phyloP scores from a whole-genome alignment of 345 rosid genomes.

The Gossypium turneri region DNA sequence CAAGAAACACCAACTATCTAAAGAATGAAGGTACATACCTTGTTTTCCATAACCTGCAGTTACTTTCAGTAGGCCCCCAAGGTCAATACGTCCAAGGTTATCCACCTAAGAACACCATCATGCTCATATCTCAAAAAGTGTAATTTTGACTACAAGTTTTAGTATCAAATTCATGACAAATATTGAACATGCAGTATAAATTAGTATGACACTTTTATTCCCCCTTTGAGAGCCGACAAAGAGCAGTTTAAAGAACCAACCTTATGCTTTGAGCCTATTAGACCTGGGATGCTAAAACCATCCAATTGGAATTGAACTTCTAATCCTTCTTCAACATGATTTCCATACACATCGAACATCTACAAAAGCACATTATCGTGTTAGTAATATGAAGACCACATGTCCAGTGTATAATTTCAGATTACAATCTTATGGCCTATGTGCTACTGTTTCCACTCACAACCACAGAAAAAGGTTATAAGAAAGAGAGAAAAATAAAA shows the following conservation, averaged over 20 bases:
- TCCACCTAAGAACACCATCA: constrained; percentile 37
- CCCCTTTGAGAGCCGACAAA: neutral
- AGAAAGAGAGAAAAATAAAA: neutral
- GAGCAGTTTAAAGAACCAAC: constrained; percentile 22
- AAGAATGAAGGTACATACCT: constrained; percentile 31
- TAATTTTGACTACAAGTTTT: neutral
- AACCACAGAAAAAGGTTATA: neutral
- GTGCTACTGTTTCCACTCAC: neutral
- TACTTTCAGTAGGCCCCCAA: constrained; percentile 56
- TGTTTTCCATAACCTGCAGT: constrained; percentile 49
- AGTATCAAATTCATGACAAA: neutral
- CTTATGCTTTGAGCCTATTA: constrained; percentile 31
- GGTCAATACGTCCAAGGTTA: constrained; percentile 50
- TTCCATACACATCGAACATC: constrained; percentile 54
- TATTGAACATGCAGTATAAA: neutral
- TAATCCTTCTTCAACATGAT: constrained; percentile 44
- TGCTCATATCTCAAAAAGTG: neutral
- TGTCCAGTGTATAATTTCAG: neutral
- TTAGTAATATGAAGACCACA: constrained; percentile 1
- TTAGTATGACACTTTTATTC: neutral
- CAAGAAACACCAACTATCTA: neutral
- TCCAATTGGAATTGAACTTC: constrained; percentile 36
- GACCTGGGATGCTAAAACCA: constrained; percentile 45
- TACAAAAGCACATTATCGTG: constrained; percentile 17
- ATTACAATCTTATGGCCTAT: neutral